These are phyloP conservation scores for Schizonepeta tenuifolia DNA, from an alignment of 257 asterid genomes.

Conservation along the genomic window DNA sequence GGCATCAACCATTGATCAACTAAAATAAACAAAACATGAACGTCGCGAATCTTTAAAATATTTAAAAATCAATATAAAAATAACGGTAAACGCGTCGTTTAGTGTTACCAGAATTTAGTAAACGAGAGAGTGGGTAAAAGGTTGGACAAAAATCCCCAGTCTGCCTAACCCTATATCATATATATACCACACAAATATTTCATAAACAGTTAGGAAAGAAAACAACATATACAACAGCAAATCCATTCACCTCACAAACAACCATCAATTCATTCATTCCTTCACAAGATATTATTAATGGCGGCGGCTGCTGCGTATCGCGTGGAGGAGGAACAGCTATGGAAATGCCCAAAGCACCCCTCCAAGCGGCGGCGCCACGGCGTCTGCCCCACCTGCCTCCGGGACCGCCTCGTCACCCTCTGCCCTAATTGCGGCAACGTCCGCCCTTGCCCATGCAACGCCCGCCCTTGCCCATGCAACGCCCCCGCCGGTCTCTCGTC, in stretches of 20 bases:
- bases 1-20: no score
- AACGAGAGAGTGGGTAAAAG: background rate
- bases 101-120: background rate
- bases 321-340: constrained; percentile 62
- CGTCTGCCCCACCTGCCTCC: constrained; percentile 81
- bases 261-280: background rate
- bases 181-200: constrained; percentile 24
- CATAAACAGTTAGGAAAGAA: background rate
- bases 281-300: constrained; percentile 20
- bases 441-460: constrained; percentile 74
- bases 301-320: constrained; percentile 45
- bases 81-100: background rate
- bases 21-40: no score
- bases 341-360: constrained; percentile 90
- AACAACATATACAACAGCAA: background rate
- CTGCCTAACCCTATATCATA: constrained; percentile 1
- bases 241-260: background rate
- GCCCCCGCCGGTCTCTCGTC: no score
- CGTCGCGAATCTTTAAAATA: no score
- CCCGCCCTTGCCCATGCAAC: constrained; percentile 75
- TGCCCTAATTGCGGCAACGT: constrained; percentile 73
- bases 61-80: background rate
- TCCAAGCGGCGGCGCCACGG: constrained; percentile 75
- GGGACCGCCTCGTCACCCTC: constrained; percentile 74
- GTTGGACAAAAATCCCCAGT: background rate